Conservation (phyloP, 2,329 filamentous ascomycete species). For the Grosmannia huntii region DNA sequence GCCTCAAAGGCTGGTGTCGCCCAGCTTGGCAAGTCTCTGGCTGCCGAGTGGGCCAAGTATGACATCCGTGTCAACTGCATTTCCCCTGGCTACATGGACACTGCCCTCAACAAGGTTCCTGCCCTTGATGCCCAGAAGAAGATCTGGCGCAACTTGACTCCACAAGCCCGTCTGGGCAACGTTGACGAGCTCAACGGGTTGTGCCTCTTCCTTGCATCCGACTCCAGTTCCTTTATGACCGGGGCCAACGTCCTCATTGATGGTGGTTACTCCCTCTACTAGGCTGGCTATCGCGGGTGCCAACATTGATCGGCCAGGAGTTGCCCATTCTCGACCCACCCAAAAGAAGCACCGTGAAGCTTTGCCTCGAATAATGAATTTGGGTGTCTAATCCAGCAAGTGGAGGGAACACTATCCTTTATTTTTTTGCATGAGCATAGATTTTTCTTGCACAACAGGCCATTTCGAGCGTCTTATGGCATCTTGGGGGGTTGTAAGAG, state of each 20-base stretch:
- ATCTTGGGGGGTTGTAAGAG: background rate
- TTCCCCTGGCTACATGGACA: slow-evolving; percentile 80
- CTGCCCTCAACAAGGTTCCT: slow-evolving; percentile 64
- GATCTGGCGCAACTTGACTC: slow-evolving; percentile 64
- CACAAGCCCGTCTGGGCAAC: slow-evolving; percentile 57
- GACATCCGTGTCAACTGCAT: slow-evolving; percentile 75
- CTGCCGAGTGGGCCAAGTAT: slow-evolving; percentile 74
- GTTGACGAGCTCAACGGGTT: slow-evolving; percentile 69
- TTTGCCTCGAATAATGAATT: background rate
- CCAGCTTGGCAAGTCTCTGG: slow-evolving; percentile 67
- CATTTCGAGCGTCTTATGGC: background rate
- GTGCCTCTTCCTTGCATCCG: slow-evolving; percentile 62
- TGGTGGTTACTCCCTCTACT: slow-evolving; percentile 49
- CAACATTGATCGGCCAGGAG: background rate
- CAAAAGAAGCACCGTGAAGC: background rate
- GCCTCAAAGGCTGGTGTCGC: slow-evolving; percentile 72
- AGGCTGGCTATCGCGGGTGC: background rate
- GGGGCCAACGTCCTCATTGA: slow-evolving; percentile 62
- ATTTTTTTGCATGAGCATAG: background rate
- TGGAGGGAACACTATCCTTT: background rate
- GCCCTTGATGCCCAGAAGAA: slow-evolving; percentile 71
- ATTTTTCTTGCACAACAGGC: background rate
- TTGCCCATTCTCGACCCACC: background rate
- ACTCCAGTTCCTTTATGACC: slow-evolving; percentile 65
- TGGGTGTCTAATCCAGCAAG: background rate